phyloP scores from a whole-genome alignment of 352 stramenopile genomes.

The Phytophthora litchii region DNA sequence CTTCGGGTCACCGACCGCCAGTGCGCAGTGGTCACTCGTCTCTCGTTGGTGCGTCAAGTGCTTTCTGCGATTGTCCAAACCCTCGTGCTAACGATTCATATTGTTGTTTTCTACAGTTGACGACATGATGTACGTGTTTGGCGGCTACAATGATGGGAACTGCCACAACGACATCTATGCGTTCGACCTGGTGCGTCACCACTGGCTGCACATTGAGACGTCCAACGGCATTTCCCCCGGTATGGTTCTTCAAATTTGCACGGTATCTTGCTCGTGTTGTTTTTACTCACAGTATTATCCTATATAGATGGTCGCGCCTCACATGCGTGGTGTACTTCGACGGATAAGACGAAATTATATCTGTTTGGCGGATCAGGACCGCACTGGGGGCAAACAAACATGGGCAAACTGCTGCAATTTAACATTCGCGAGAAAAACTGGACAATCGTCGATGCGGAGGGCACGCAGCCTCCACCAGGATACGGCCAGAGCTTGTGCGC shows the following conservation, averaged over 20 bases:
- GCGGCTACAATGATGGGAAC: constrained; percentile 87
- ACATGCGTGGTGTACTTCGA: constrained; percentile 76
- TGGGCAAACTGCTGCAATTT: constrained; percentile 86
- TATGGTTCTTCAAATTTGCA: constrained; percentile 20
- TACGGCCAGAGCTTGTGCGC: constrained; percentile 81
- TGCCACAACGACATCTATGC: constrained; percentile 88
- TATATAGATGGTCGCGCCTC: constrained; percentile 70
- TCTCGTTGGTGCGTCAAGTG: constrained; percentile 59
- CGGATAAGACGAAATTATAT: constrained; percentile 80
- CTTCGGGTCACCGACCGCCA: constrained; percentile 69
- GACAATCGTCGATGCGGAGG: constrained; percentile 76
- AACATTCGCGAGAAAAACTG: constrained; percentile 80
- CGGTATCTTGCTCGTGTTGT: neutral
- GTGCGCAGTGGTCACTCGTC: constrained; percentile 82
- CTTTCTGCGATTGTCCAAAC: neutral
- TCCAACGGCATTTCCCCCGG: constrained; percentile 73
- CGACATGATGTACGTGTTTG: constrained; percentile 85
- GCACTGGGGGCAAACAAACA: constrained; percentile 88
- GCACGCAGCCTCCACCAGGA: constrained; percentile 66
- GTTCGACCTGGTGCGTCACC: constrained; percentile 80
- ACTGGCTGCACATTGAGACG: constrained; percentile 80
- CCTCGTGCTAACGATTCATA: constrained; percentile 4
- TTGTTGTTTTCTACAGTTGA: constrained; percentile 44
- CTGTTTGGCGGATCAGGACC: constrained; percentile 78
- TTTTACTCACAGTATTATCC: constrained; percentile 7